phyloP scores from a whole-genome alignment of 2,329 filamentous ascomycete genomes.

The Paraphaeosphaeria sporulosa region DNA sequence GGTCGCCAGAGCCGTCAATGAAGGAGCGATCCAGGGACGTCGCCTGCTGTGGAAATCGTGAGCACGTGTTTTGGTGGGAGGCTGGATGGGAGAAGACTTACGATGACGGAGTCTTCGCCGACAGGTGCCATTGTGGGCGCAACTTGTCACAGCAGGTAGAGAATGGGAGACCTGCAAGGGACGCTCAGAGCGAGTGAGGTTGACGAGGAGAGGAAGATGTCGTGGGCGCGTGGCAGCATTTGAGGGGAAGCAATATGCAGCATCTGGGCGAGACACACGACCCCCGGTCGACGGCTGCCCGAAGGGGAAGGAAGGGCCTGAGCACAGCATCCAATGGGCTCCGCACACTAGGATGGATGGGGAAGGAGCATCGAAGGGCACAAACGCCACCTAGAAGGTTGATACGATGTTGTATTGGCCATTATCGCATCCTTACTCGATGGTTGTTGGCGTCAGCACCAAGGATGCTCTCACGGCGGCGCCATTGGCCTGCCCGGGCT shows the following conservation, averaged over 20 bases:
- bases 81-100: constrained; percentile 14
- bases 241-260: constrained; percentile 14
- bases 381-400: constrained; percentile 7
- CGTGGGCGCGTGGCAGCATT: constrained; percentile 3
- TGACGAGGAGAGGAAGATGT: constrained; percentile 5
- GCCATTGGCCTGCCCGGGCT: background rate
- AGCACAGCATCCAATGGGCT: constrained; percentile 2
- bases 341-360: background rate
- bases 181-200: constrained; percentile 12
- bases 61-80: constrained; percentile 8
- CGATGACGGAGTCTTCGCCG: constrained; percentile 29
- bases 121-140: constrained; percentile 35
- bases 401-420: constrained; percentile 8
- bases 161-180: constrained; percentile 1
- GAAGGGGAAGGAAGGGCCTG: constrained; percentile 5
- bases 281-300: constrained; percentile 3
- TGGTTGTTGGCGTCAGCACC: background rate
- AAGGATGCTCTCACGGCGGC: background rate
- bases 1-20: constrained; percentile 44
- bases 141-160: constrained; percentile 9
- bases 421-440: constrained; percentile 1
- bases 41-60: constrained; percentile 29
- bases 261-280: constrained; percentile 8
- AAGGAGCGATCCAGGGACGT: constrained; percentile 45
- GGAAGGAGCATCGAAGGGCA: constrained; percentile 5